Evolutionary conservation across 2,329 filamentous ascomycete species (phyloP).

Genomic region (Xylariaceae sp.): DNA sequence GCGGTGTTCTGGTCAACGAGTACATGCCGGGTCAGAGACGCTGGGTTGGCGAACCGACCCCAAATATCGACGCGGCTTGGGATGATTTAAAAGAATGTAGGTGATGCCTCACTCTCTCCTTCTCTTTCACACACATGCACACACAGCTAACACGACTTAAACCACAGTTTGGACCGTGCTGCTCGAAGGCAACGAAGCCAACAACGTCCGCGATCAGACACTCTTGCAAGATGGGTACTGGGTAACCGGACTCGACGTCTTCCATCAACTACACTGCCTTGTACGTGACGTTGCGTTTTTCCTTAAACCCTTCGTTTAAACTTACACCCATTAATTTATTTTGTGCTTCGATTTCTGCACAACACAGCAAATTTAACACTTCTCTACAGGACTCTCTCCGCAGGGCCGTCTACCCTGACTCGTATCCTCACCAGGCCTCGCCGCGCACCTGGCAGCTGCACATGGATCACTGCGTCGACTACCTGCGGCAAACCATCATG

Average conservation of each 20-base stretch:
- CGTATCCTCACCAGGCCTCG: background rate
- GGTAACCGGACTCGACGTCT: constrained; percentile 8
- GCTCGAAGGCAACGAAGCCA: constrained; percentile 6
- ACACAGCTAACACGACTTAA: too few species aligned
- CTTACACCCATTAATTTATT: too few species aligned
- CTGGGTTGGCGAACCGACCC: constrained; percentile 12
- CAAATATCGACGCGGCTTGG: constrained; percentile 5
- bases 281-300: background rate
- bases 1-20: constrained; percentile 5
- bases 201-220: background rate
- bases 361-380: too few species aligned
- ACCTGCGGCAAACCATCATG: background rate
- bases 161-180: background rate
- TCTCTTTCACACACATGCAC: too few species aligned
- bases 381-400: constrained; percentile 10
- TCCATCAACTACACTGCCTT: constrained; percentile 4
- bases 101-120: too few species aligned
- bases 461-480: constrained; percentile 1
- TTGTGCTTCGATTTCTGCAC: too few species aligned
- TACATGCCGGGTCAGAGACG: background rate
- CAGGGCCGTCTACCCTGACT: background rate
- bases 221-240: constrained; percentile 2
- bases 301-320: too few species aligned
- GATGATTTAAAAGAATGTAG: constrained; percentile 4
- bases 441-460: constrained; percentile 3